Percentiles rank a stretch among this genome's conserved stretches.
phyloP scores from a whole-genome alignment of 2,329 filamentous ascomycete species.

The Alternaria tenuissima region DNA sequence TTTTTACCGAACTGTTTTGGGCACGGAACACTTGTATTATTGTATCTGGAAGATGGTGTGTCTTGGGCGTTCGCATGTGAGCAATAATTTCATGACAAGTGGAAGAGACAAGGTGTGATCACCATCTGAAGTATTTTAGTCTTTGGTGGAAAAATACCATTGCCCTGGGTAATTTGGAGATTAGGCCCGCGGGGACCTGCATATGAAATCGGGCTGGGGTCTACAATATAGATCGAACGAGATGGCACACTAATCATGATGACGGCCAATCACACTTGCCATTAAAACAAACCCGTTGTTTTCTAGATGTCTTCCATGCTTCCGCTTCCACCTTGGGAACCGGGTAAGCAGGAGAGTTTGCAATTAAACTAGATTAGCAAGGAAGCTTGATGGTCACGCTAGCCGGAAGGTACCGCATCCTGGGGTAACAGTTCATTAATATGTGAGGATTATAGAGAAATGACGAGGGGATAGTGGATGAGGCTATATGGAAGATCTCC shows the following conservation, averaged over 20 bases:
- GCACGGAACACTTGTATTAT: slow-evolving; percentile 11
- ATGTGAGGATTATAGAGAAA: not conserved
- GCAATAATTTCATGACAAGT: not conserved
- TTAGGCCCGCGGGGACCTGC: slow-evolving; percentile 41
- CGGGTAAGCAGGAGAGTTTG: slow-evolving; percentile 11
- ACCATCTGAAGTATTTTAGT: not conserved
- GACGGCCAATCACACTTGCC: slow-evolving; percentile 12
- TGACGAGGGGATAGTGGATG: not conserved
- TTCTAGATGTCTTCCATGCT: slow-evolving; percentile 16
- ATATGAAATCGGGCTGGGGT: slow-evolving; percentile 33
- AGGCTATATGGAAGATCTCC: slow-evolving; percentile 8
- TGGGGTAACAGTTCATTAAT: slow-evolving; percentile 17
- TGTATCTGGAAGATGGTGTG: not conserved
- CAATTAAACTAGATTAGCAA: slow-evolving; percentile 17
- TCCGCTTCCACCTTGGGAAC: slow-evolving; percentile 6
- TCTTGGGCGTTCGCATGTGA: not conserved
- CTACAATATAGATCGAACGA: slow-evolving; percentile 18
- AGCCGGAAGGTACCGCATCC: not conserved
- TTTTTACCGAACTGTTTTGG: not conserved
- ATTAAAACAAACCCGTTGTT: not conserved
- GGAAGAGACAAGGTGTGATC: not conserved
- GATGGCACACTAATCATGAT: not conserved
- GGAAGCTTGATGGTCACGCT: slow-evolving; percentile 15
- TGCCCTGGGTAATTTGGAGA: slow-evolving; percentile 35
- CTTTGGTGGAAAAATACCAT: slow-evolving; percentile 13